phyloP scores from a whole-genome alignment of 345 rosid species.

The Citrus cavaleriei region DNA sequence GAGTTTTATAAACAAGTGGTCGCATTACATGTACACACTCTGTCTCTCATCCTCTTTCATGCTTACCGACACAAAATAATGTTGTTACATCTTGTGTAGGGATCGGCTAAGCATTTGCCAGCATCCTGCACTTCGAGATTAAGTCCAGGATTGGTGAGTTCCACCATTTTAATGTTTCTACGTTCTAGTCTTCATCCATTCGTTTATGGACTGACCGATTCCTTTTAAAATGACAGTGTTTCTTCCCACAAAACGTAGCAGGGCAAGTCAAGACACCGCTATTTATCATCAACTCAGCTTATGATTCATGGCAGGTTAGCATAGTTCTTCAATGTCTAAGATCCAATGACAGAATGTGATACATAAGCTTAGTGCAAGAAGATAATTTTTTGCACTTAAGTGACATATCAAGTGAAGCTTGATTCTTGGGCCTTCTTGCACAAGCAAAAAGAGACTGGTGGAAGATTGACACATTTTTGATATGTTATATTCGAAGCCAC shows the following conservation, averaged over 20 bases:
- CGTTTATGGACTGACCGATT: constrained; percentile 12
- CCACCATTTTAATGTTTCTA: neutral
- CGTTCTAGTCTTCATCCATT: neutral
- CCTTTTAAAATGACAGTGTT: constrained; percentile 48
- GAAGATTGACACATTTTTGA: too few species aligned
- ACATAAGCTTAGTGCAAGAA: neutral
- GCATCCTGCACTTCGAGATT: constrained; percentile 66
- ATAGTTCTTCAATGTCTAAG: neutral
- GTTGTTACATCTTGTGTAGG: constrained; percentile 46
- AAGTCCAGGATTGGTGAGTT: constrained; percentile 54
- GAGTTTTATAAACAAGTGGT: too few species aligned
- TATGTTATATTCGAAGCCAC: too few species aligned
- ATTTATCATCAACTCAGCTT: constrained; percentile 82
- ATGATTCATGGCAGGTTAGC: constrained; percentile 96
- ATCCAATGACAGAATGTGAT: neutral
- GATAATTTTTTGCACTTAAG: neutral
- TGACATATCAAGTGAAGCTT: neutral
- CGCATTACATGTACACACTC: too few species aligned
- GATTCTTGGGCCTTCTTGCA: neutral
- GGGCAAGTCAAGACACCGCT: constrained; percentile 64
- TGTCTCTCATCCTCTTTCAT: too few species aligned
- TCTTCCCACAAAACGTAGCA: constrained; percentile 81
- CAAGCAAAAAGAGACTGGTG: too few species aligned
- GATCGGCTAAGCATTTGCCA: constrained; percentile 80
- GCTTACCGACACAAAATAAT: too few species aligned